Base-by-base conservation (phyloP, 495 filamentous ascomycete genomes). In the Bacidia rubella region DNA sequence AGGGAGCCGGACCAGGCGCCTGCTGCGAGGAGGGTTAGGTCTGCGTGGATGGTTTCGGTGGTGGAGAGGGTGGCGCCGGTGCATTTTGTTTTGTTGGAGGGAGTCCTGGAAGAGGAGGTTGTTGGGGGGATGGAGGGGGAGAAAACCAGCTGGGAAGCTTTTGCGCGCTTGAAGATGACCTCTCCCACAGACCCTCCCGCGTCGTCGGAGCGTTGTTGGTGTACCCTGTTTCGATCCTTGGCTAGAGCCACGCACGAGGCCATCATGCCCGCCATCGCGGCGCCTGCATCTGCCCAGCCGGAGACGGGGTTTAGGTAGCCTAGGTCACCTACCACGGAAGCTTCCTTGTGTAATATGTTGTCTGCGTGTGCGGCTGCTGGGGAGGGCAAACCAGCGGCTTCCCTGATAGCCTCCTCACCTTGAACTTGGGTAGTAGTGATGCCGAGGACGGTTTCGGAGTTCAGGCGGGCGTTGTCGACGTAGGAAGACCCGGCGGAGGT, bases 261-360 rank as follows among this genome's bases (percentile, higher is more conserved):
- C 79, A 92, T 87, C 12, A 74, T 74, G 65, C 74, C 86, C 12
- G 63, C 62, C 74, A 95, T 88, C 10, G 76, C 75, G 0, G 71
- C 78, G 42, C 81, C 85, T 0, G 90, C 88, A 60, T 98, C 77
- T 4, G 79, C 85, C 90, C 90, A 96, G 1, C 92, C 92, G 48
- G 77, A 81, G 0, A 70, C 73, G 61, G 73, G 70, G 63, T 96
- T 98, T 42, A 93, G 64, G 66, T 98, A 98, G 1, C 90, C 90
- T 56, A 70, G 71, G 12, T 62, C 61, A 39, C 87, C 75, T 53
- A 75, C 64, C 59, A 68, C 52, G n/a, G n/a, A n/a, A n/a, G 68
- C 63, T 26, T 66, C 57, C 61, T 53, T 76, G 70, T 47, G n/a
- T n/a, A n/a, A n/a, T n/a, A n/a, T n/a, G n/a, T n/a, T n/a, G 63